Base-by-base conservation (phyloP, 257 asterid genomes). In the Solanum sejunctum region DNA sequence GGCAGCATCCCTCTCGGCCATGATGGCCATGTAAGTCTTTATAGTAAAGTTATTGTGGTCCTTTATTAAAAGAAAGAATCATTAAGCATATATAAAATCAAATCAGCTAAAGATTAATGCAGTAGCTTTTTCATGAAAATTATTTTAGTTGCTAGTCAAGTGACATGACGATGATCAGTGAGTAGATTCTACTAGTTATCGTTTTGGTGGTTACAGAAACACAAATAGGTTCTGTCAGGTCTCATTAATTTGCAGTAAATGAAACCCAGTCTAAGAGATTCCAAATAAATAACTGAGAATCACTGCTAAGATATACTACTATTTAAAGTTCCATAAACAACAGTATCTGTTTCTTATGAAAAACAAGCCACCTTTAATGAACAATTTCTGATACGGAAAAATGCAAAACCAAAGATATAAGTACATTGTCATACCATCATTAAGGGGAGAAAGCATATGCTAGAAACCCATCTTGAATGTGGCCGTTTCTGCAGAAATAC, bases 1-100 rank as follows among this genome's bases (percentile, higher is more conserved):
- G 81, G 99, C 99, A 28, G 97, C 98, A 89, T 95, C 98, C 91
- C 98, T 91, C 91, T 94, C 97, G 36, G 98, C 94, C 91, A 91
- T 93, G 91, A 95, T 93, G 90, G 99, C 91, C 98, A 95, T 93
- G 85, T 90, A 95, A 85, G 98, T 94, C 92, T 91, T 93, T 89
- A 95, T 90, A 13, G 95, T 91, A 88, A 90, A 84, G 86, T 93
- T 93, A 89, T 92, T 92, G 88, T 91, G 95, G 86, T 94, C 97
- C 99, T 94, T 92, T 80, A 36, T 87, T 61, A 85, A 83, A 39
- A 70, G 23, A 83, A 39, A 70, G 23, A 89, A 64, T 18, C 70
- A 58, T 83, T 78, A 83, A 55, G 69, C 64, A 82, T 26, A 75
- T 17, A 52, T 57, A 80, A 45, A n/a, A 26, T 70, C 13, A 77